Evolutionary conservation across 2,329 filamentous ascomycete genomes (phyloP), one percentile per base, ranked within the genome.

Genomic region (Aspergillus ochraceus): DNA sequence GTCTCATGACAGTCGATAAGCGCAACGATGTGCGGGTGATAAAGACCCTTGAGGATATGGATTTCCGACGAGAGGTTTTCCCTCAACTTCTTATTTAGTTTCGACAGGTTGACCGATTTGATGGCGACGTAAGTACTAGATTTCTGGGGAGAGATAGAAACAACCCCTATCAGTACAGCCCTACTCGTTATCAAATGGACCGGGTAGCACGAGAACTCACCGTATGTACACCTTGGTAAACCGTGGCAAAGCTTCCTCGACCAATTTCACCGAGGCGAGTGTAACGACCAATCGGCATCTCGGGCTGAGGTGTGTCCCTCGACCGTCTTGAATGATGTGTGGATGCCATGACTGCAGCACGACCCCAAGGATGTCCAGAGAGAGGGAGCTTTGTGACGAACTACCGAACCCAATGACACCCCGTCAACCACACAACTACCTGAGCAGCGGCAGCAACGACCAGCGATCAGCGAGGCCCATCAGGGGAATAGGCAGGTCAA

Each of bases 21-120:
- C 68, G 92, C 91, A 66, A 98, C 95, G 68, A 99, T 97, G 74
- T 99, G 95, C 29, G 95, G 95, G 77, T 99, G 95, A 60, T 95
- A 90, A 29, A 99, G 85, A 64, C 88, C 91, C 78, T 95, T 95
- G 71, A 99, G 88, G 65, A 99, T 99, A 69, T 94, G 86, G 74
- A 99, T 98, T 80, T 99, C 95, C 71, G 90, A 89, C 68, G 95
- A 92, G 55, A 99, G 87, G 76, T 98, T 99, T 64, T 97, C 93
- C 74, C 94, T 96, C 57, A 99, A 86, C 80, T 98, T 98, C 81
- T 90, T 93, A 78, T 96, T 97, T 24, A 99, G 84, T 72, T 95
- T 94, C 66, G 84, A 85, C 68, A 96, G 85, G 71, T 96, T 92
- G 76, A 99, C 95, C 26, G 93, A 96, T 78, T 99, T 99, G 85